Percentiles rank a stretch among this genome's conserved stretches.
phyloP scores from a whole-genome alignment of 179 eudicot genomes.

The Spinacia oleracea region DNA sequence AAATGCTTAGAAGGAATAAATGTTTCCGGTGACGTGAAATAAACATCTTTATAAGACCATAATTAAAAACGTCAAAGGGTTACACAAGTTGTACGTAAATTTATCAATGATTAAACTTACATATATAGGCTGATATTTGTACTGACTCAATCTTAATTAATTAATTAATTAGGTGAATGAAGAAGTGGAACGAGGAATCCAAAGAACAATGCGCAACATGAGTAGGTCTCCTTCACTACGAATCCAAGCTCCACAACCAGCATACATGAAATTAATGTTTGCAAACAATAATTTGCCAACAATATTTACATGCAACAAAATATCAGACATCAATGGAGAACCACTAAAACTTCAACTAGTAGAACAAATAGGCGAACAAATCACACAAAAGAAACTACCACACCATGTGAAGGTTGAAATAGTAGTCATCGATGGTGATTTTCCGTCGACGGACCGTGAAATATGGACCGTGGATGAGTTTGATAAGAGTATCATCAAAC shows the following conservation, averaged over 20 bases:
- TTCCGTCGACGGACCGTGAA: conserved; percentile 29
- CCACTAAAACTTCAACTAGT: conserved; percentile 53
- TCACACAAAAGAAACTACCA: conserved; percentile 29
- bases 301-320: conserved; percentile 65
- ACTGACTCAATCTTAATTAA: neutral
- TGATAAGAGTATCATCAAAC: conserved; percentile 39
- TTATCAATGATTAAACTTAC: neutral
- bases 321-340: conserved; percentile 39
- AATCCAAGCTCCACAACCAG: conserved; percentile 44
- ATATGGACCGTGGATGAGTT: conserved; percentile 54
- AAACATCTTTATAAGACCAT: too few relatives aligned
- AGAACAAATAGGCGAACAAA: conserved; percentile 27
- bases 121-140: neutral
- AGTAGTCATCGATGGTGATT: conserved; percentile 63
- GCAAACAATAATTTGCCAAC: conserved; percentile 28
- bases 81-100: too few relatives aligned
- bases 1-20: too few relatives aligned
- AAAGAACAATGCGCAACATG: conserved; percentile 28
- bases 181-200: conserved; percentile 65
- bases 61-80: too few relatives aligned
- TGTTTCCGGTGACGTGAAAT: too few relatives aligned
- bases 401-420: conserved; percentile 55
- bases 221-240: conserved; percentile 41
- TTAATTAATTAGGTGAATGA: conserved; percentile 51
- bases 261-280: conserved; percentile 49